A percentile compares a stretch with the other conserved stretches of the same genome.
These are phyloP conservation scores for Umbelopsis sp. DNA, from an alignment of 192 early-diverging fungal species.

Conservation along the genomic window DNA sequence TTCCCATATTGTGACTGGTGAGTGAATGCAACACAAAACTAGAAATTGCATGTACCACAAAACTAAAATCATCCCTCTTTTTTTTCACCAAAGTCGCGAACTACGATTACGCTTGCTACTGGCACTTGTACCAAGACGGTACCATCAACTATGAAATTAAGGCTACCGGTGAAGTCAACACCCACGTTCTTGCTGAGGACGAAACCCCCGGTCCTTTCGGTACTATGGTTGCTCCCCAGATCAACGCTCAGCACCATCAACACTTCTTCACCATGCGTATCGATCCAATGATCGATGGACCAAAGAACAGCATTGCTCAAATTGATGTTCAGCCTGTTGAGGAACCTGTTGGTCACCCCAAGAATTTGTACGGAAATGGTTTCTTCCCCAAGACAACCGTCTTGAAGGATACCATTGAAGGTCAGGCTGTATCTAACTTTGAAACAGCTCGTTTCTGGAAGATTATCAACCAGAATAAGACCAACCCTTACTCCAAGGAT, in stretches of 20 bases:
- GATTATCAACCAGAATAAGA: conserved; percentile 33
- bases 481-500: conserved; percentile 31
- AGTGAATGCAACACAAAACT: neutral
- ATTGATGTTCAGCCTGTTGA: conserved; percentile 26
- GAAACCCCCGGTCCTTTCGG: conserved; percentile 35
- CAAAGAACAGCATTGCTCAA: conserved; percentile 34
- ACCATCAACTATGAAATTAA: conserved; percentile 46
- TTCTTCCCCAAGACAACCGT: conserved; percentile 27
- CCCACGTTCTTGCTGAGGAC: conserved; percentile 42
- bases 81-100: conserved; percentile 34
- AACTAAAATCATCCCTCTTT: neutral
- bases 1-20: conserved; percentile 43
- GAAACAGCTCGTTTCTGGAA: conserved; percentile 40
- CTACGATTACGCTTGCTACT: conserved; percentile 45
- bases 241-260: conserved; percentile 44
- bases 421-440: conserved; percentile 12
- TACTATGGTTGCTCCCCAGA: conserved; percentile 41
- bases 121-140: conserved; percentile 46
- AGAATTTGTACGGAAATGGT: conserved; percentile 36
- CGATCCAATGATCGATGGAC: conserved; percentile 46
- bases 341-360: conserved; percentile 35
- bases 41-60: neutral
- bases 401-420: conserved; percentile 35
- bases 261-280: conserved; percentile 47
- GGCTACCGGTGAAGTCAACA: conserved; percentile 45